phyloP scores from a whole-genome alignment of 208 protist genomes.

The Acanthamoeba triangularis region DNA sequence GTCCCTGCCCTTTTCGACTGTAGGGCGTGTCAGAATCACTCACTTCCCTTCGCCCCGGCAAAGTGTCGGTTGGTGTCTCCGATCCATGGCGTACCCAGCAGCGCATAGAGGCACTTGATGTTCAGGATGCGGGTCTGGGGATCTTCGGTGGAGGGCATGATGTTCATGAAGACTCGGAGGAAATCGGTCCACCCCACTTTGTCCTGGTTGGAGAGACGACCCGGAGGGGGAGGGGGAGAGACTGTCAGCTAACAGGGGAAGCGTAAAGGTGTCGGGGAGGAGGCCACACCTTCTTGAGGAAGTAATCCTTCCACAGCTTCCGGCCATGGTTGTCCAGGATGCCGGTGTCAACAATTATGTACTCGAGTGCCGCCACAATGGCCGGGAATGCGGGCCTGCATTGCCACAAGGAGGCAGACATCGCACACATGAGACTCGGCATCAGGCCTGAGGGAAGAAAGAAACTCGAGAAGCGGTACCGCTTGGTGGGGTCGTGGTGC shows the following conservation, averaged over 20 bases:
- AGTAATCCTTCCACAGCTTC: constrained; percentile 84
- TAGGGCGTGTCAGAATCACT: background rate
- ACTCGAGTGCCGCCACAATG: constrained; percentile 48
- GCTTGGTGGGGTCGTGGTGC: constrained; percentile 76
- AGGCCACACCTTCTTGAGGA: constrained; percentile 54
- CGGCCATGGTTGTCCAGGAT: constrained; percentile 75
- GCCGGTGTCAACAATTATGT: constrained; percentile 73
- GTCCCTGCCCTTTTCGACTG: constrained; percentile 67
- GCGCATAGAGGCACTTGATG: constrained; percentile 84
- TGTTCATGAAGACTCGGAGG: constrained; percentile 82
- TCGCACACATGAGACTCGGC: background rate
- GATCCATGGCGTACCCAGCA: constrained; percentile 33
- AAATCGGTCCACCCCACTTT: constrained; percentile 85
- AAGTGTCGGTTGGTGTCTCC: background rate
- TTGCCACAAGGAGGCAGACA: background rate
- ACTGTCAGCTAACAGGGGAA: background rate
- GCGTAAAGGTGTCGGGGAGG: background rate
- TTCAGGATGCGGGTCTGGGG: constrained; percentile 78
- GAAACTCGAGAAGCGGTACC: background rate
- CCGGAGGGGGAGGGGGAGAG: background rate
- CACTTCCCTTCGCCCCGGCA: background rate
- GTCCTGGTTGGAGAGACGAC: constrained; percentile 71
- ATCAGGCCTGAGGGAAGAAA: background rate
- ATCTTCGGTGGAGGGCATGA: constrained; percentile 77
- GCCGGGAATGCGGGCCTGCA: constrained; percentile 62